Evolutionary conservation across 352 stramenopile species (phyloP).

Genomic region (Lagenidium giganteum): DNA sequence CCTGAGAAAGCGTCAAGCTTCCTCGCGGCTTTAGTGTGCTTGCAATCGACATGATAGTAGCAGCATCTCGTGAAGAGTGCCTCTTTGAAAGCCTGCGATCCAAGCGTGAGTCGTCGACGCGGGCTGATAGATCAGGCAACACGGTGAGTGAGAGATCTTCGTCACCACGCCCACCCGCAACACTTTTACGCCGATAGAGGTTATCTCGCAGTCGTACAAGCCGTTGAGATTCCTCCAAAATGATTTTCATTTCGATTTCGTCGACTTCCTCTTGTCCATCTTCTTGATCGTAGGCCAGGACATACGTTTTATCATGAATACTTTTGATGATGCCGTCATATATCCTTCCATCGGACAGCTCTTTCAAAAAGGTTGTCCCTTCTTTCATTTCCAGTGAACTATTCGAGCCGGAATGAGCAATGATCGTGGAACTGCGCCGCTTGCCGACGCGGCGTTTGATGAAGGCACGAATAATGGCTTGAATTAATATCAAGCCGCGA

Average conservation of each 20-base stretch:
- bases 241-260: conserved; percentile 78
- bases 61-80: conserved; percentile 31
- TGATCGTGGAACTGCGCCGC: conserved; percentile 10
- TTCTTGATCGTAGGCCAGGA: conserved; percentile 61
- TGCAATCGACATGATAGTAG: too few species aligned
- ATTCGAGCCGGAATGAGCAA: background rate
- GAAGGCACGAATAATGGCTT: conserved; percentile 64
- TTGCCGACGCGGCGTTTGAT: conserved; percentile 40
- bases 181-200: too few species aligned
- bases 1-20: too few species aligned
- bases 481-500: conserved; percentile 57
- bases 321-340: conserved; percentile 58
- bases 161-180: conserved; percentile 22
- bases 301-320: conserved; percentile 39
- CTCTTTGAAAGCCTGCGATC: conserved; percentile 28
- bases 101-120: background rate
- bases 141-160: conserved; percentile 52
- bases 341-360: conserved; percentile 53
- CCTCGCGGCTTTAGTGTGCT: too few species aligned
- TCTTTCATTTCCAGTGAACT: conserved; percentile 31
- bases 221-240: conserved; percentile 57
- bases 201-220: conserved; percentile 33
- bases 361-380: conserved; percentile 69
- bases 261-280: conserved; percentile 63
- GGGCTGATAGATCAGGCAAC: conserved; percentile 42